Percentiles rank a stretch among this genome's conserved stretches.
Evolutionary conservation across 192 early-diverging fungal species (phyloP).

Genomic region (Entomortierella parvispora): DNA sequence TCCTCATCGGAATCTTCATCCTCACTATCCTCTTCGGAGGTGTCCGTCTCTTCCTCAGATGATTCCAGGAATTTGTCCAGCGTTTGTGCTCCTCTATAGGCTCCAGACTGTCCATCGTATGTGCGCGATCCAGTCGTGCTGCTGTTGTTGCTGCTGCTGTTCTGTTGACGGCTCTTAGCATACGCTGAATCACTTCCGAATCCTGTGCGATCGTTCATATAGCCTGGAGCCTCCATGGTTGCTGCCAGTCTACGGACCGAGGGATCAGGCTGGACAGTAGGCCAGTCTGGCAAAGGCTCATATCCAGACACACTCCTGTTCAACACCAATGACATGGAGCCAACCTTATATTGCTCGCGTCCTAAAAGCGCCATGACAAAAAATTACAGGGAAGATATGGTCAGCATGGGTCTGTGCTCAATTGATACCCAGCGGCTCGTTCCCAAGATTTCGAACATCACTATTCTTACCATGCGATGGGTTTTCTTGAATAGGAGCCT

Average conservation of each 20-base stretch:
- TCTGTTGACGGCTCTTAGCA: conserved; percentile 21
- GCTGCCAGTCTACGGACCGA: conserved; percentile 63
- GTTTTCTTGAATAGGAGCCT: conserved; percentile 59
- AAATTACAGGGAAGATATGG: background rate
- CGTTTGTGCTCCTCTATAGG: conserved; percentile 53
- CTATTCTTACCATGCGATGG: conserved; percentile 56
- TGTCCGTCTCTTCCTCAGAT: conserved; percentile 44
- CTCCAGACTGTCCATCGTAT: conserved; percentile 42
- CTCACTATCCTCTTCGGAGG: conserved; percentile 49
- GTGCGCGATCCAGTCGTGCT: background rate
- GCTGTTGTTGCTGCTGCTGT: background rate
- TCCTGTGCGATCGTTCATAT: conserved; percentile 48
- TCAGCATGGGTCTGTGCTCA: conserved; percentile 19
- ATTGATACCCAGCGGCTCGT: too few relatives aligned
- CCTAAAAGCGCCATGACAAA: conserved; percentile 30
- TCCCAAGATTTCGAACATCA: too few relatives aligned
- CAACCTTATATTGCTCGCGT: conserved; percentile 66
- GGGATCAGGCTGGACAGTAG: conserved; percentile 63
- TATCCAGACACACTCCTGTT: conserved; percentile 73
- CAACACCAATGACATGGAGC: conserved; percentile 72
- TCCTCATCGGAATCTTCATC: conserved; percentile 56
- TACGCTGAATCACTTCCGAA: conserved; percentile 56
- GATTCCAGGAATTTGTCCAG: conserved; percentile 57
- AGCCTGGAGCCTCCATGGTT: conserved; percentile 53
- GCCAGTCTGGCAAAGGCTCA: conserved; percentile 84